These are phyloP conservation scores for Casuarina glauca DNA, from an alignment of 306 rosid species.

Conservation along the genomic window DNA sequence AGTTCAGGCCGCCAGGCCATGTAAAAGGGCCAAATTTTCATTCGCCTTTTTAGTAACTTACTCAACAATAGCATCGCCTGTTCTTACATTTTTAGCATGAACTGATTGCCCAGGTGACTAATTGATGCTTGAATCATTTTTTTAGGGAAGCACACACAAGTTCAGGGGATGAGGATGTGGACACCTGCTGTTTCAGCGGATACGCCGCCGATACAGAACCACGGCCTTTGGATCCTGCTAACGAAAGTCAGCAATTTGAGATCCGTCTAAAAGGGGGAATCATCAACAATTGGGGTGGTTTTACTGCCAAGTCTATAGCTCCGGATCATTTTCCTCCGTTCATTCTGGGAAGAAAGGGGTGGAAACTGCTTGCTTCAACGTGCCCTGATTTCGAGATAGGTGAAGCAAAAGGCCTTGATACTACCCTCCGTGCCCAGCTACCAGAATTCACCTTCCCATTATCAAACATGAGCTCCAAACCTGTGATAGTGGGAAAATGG, in stretches of 20 bases:
- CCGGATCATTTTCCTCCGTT: constrained; percentile 42
- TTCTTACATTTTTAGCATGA: background rate
- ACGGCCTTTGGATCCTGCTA: constrained; percentile 29
- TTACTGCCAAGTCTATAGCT: constrained; percentile 33
- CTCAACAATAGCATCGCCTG: too few species aligned
- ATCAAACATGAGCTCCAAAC: background rate
- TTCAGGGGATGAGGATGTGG: constrained; percentile 36
- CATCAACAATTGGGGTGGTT: constrained; percentile 27
- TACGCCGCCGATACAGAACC: constrained; percentile 22
- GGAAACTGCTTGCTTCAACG: constrained; percentile 17
- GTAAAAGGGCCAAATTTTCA: too few species aligned
- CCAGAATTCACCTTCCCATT: constrained; percentile 34
- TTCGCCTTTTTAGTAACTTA: too few species aligned
- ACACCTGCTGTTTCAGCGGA: constrained; percentile 8
- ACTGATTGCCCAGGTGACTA: background rate
- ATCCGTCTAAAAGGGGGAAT: constrained; percentile 17
- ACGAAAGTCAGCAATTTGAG: constrained; percentile 28
- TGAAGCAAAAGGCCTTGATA: constrained; percentile 39
- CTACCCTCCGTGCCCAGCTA: constrained; percentile 27
- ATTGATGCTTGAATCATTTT: background rate
- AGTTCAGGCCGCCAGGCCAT: too few species aligned
- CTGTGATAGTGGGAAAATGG: constrained; percentile 48
- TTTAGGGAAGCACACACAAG: constrained; percentile 34
- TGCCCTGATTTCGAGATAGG: constrained; percentile 24
- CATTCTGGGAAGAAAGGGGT: constrained; percentile 33